A percentile compares a stretch with the other conserved stretches of the same genome.
phyloP scores from a whole-genome alignment of 1,284 basidiomycete species.

The Ustilago curta region DNA sequence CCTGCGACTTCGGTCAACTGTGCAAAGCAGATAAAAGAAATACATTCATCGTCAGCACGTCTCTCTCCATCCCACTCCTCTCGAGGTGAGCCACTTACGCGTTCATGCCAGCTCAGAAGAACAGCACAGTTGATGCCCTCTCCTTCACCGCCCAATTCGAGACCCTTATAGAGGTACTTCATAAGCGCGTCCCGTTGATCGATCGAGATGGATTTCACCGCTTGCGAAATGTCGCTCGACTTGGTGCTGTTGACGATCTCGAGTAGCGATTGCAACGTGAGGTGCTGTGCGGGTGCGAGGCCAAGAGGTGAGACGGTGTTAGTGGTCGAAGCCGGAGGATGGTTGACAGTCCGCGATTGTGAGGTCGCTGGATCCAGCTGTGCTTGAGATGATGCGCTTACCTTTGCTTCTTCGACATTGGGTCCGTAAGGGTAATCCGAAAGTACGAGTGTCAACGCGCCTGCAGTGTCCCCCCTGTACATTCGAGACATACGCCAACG shows the following conservation, averaged over 20 bases:
- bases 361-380: background rate
- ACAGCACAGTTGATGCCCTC: constrained; percentile 75
- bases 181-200: constrained; percentile 92
- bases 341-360: background rate
- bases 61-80: background rate
- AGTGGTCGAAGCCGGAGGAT: background rate
- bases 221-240: constrained; percentile 83
- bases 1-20: constrained; percentile 95
- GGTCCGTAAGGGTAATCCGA: constrained; percentile 62
- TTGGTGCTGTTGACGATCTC: constrained; percentile 95
- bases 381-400: constrained; percentile 19
- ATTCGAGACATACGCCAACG: background rate
- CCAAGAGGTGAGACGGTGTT: background rate
- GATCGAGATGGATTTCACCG: constrained; percentile 80
- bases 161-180: constrained; percentile 99
- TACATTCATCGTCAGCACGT: background rate
- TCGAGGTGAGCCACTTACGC: constrained; percentile 75
- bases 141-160: constrained; percentile 73
- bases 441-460: constrained; percentile 57
- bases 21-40: background rate
- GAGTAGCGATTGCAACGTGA: constrained; percentile 85
- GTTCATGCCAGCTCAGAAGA: constrained; percentile 93
- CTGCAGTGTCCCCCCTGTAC: constrained; percentile 55
- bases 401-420: constrained; percentile 60
- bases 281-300: constrained; percentile 20